Base-by-base conservation (phyloP, 495 filamentous ascomycete genomes). In the Xanthoparmelia taractica region DNA sequence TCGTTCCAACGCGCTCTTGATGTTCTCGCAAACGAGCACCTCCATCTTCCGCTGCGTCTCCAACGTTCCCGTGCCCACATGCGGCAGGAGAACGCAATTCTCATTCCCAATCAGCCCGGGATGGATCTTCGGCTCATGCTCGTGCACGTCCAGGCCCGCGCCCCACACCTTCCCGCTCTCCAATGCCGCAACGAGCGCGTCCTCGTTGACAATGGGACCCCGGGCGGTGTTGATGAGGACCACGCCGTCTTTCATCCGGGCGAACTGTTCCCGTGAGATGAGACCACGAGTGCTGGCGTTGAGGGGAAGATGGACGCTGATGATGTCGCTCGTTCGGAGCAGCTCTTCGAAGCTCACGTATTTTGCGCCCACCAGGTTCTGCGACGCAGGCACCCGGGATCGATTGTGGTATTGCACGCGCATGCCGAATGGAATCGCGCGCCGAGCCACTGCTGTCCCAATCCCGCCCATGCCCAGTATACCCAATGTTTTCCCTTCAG, bases 391-490 rank as follows among this genome's bases (percentile, higher is more conserved):
- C 0, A 91, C 77, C 6, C 73, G 78, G 0, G 73, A 78, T 23
- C 87, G 85, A 67, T 91, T 90, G 73, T 89, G 80, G 73, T 91
- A 91, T 66, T 83, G 80, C 60, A 87, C 81, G 65, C 81, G 82
- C 81, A 90, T 85, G 47, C 83, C 84, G 69, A 91, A 89, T 8
- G 81, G 87, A 52, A 78, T 75, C 1, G 90, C 85, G 56, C 87
- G 84, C 68, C 80, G 84, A 63, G 85, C 84, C 65, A 96, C 79
- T 67, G 90, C 85, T 77, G 77, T 70, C 52, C 88, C 90, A 59
- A 95, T 95, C 41, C 90, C 91, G 34, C 91, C 91, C 82, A 92
- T 92, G 2, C 91, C 91, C 67, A 94, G 80, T 67, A 96, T 85
- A 25, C 90, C 91, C 0, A 95, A 79, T 1, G 80, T 76, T 71